Conservation (phyloP, 306 rosid genomes). For the Vigna radiata region DNA sequence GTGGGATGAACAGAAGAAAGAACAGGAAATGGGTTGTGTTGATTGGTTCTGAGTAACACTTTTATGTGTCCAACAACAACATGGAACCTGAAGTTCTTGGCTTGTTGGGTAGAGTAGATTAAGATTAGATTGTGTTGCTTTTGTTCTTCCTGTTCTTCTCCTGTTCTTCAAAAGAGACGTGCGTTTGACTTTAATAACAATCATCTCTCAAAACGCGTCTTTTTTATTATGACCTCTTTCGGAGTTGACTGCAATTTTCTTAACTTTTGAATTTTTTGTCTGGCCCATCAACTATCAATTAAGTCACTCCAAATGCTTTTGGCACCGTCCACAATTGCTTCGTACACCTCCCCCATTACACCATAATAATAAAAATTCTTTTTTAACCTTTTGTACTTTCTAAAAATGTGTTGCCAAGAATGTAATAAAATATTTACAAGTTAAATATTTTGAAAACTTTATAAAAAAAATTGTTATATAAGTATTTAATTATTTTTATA, state of each 20-base stretch:
- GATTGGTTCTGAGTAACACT: too few species aligned
- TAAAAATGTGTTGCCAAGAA: too few species aligned
- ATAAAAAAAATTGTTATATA: too few species aligned
- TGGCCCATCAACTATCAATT: background rate
- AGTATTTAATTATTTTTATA: too few species aligned
- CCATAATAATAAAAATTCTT: too few species aligned
- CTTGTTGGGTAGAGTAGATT: background rate
- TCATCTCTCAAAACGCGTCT: constrained; percentile 58
- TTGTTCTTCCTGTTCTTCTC: background rate
- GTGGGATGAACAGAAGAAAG: background rate
- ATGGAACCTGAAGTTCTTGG: background rate
- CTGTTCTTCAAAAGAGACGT: constrained; percentile 48
- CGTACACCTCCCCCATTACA: too few species aligned
- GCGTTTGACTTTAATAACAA: constrained; percentile 58
- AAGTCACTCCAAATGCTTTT: background rate
- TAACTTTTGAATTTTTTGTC: background rate
- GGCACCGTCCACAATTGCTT: too few species aligned
- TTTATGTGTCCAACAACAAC: constrained; percentile 16
- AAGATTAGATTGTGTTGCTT: background rate
- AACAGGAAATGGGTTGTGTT: too few species aligned
- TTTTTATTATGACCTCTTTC: constrained; percentile 6
- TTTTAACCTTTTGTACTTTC: too few species aligned
- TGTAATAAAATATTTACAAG: too few species aligned
- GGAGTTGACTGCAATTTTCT: background rate
- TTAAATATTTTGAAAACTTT: too few species aligned